Conservation (phyloP, 164 flowering plant species). For the Piper longum region DNA sequence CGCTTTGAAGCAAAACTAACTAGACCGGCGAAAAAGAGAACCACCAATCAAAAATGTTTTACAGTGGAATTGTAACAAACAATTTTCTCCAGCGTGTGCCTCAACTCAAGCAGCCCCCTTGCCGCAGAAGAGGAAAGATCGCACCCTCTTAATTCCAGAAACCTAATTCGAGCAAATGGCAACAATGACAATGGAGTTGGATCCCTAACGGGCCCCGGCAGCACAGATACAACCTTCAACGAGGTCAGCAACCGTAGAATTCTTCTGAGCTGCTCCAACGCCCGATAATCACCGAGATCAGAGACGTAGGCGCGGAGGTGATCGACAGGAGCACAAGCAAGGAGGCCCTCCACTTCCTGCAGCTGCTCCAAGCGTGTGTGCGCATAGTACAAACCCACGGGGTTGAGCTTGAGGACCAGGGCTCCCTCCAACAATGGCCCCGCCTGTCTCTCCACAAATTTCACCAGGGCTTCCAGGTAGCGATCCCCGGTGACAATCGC, state of each 20-base stretch:
- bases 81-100: conserved; percentile 81
- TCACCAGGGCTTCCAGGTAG: conserved; percentile 60
- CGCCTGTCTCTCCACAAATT: conserved; percentile 59
- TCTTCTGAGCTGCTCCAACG: conserved; percentile 79
- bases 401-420: conserved; percentile 61
- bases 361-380: conserved; percentile 80
- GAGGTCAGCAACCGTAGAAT: conserved; percentile 63
- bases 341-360: conserved; percentile 61
- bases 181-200: conserved; percentile 65
- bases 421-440: conserved; percentile 56
- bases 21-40: not conserved
- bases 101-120: conserved; percentile 60
- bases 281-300: conserved; percentile 92
- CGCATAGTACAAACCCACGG: conserved; percentile 82
- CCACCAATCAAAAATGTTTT: not conserved
- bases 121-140: conserved; percentile 88
- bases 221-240: conserved; percentile 67
- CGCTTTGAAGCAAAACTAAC: not conserved
- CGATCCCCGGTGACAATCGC: conserved; percentile 85
- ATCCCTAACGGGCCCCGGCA: conserved; percentile 46
- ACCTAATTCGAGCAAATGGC: conserved; percentile 61
- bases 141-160: conserved; percentile 81
- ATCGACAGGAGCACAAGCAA: conserved; percentile 85
- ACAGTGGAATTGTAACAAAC: conserved; percentile 89
- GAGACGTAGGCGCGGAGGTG: conserved; percentile 93